These are phyloP conservation scores for Tylopilus sp. DNA, from an alignment of 1,284 basidiomycete species.

Conservation along the genomic window DNA sequence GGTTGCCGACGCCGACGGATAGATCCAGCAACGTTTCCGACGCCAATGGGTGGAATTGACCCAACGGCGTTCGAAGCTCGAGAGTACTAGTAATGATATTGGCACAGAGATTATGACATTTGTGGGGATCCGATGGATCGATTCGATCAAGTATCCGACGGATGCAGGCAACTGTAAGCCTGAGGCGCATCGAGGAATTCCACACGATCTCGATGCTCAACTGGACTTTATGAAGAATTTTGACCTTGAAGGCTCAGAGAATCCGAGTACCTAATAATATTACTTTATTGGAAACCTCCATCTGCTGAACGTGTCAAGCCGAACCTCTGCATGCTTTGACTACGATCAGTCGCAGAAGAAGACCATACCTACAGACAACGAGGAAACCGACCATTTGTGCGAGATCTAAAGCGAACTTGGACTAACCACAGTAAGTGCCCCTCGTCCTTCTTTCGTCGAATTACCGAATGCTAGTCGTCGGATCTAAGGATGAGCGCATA, in stretches of 20 bases:
- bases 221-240: too few species aligned
- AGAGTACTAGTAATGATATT: neutral
- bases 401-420: constrained; percentile 42
- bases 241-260: too few species aligned
- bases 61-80: neutral
- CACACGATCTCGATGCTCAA: too few species aligned
- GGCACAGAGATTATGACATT: neutral
- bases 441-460: neutral
- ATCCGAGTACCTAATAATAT: too few species aligned
- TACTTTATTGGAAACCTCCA: too few species aligned
- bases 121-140: neutral
- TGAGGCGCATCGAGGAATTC: too few species aligned
- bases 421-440: constrained; percentile 29
- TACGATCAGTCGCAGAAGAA: too few species aligned
- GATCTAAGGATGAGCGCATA: constrained; percentile 23
- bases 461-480: constrained; percentile 7
- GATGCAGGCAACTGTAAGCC: too few species aligned
- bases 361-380: too few species aligned
- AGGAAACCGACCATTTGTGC: constrained; percentile 32
- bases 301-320: too few species aligned
- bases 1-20: neutral
- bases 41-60: neutral
- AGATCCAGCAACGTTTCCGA: neutral
- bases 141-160: too few species aligned
- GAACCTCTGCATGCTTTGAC: too few species aligned